These are phyloP conservation scores for Populus pruinosa DNA, from an alignment of 345 rosid genomes.

Conservation along the genomic window DNA sequence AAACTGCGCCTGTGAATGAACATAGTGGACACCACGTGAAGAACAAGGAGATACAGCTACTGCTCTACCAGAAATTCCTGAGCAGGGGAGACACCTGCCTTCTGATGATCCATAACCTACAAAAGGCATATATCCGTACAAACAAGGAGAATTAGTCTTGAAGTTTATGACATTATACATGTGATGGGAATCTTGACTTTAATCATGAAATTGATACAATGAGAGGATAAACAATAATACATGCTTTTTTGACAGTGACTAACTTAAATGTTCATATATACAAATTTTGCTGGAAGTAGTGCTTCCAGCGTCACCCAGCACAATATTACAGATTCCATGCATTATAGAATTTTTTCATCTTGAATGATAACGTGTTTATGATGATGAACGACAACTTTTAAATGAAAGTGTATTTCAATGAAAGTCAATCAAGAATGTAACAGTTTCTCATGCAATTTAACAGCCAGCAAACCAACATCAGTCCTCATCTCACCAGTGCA, in stretches of 20 bases:
- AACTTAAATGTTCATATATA: not conserved
- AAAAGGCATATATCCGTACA: conserved; percentile 3
- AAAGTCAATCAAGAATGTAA: not conserved
- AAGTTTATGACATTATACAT: not conserved
- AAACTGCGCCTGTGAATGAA: conserved; percentile 28
- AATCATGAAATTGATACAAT: not conserved
- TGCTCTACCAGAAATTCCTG: conserved; percentile 47
- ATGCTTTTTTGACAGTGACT: not conserved
- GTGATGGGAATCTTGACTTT: not conserved
- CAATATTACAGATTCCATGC: not conserved
- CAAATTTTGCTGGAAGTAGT: not conserved
- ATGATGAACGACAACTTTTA: not conserved
- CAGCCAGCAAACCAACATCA: not conserved
- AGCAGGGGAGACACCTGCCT: conserved; percentile 38
- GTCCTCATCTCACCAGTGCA: not conserved
- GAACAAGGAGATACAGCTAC: conserved; percentile 34
- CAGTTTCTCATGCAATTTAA: not conserved
- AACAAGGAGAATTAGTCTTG: not conserved
- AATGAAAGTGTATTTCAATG: not conserved
- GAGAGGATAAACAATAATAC: not conserved
- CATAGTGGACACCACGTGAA: conserved; percentile 28
- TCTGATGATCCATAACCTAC: conserved; percentile 58
- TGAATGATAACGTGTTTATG: not conserved
- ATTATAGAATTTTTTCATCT: not conserved
- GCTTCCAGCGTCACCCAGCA: not conserved